phyloP scores from a whole-genome alignment of 352 stramenopile genomes.

The Pythium vanterpoolii region DNA sequence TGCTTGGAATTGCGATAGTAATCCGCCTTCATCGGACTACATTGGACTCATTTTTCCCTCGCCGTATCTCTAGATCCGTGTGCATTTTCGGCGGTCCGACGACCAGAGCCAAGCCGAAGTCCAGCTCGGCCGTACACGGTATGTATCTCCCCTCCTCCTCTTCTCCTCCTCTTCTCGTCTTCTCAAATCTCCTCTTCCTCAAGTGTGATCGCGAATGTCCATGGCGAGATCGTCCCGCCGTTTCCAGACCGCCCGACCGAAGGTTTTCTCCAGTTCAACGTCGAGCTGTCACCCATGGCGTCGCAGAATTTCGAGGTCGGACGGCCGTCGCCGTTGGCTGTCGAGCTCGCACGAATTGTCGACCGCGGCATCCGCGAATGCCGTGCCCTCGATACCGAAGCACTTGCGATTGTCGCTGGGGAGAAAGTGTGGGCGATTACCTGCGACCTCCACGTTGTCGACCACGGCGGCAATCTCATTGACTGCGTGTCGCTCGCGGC shows the following conservation, averaged over 20 bases:
- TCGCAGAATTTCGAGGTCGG: slow-evolving; percentile 75
- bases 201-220: slow-evolving; percentile 79
- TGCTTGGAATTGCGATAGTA: slow-evolving; percentile 11
- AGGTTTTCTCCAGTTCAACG: slow-evolving; percentile 83
- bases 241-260: slow-evolving; percentile 86
- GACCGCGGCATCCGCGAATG: slow-evolving; percentile 91
- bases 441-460: slow-evolving; percentile 89
- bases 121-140: slow-evolving; percentile 74
- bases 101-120: slow-evolving; percentile 76
- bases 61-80: slow-evolving; percentile 36
- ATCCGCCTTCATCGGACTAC: not conserved
- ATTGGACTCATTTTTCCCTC: not conserved
- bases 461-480: slow-evolving; percentile 91
- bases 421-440: slow-evolving; percentile 93
- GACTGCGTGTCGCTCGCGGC: slow-evolving; percentile 91
- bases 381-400: slow-evolving; percentile 93
- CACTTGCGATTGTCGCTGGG: slow-evolving; percentile 90
- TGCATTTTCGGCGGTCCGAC: slow-evolving; percentile 80
- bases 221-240: slow-evolving; percentile 80
- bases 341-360: slow-evolving; percentile 87
- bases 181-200: not conserved
- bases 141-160: slow-evolving; percentile 9
- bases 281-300: slow-evolving; percentile 82
- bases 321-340: slow-evolving; percentile 41
- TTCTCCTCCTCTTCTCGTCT: not conserved